These are phyloP conservation scores for Picea abies DNA, from an alignment of 83 land plant genomes.

Conservation along the genomic window DNA sequence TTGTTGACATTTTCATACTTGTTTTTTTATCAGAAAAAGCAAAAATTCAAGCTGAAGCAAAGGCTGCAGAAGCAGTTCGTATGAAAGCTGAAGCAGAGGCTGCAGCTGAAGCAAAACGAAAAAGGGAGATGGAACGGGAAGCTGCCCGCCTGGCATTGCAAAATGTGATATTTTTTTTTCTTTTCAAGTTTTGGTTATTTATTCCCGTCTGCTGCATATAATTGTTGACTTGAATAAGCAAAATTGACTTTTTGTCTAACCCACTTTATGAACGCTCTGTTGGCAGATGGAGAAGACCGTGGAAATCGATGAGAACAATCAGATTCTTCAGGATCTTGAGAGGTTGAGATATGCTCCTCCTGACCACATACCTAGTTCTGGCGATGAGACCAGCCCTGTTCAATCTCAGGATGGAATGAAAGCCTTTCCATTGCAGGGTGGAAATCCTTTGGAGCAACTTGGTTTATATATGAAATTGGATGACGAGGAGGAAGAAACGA, in stretches of 20 bases:
- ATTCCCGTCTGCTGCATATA: background rate
- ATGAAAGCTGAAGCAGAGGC: constrained; percentile 59
- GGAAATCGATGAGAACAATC: constrained; percentile 58
- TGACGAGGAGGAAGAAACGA: constrained; percentile 30
- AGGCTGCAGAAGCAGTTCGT: constrained; percentile 56
- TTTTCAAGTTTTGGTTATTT: background rate
- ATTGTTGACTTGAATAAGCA: background rate
- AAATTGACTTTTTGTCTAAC: background rate
- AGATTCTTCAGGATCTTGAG: constrained; percentile 66
- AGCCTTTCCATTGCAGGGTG: constrained; percentile 1
- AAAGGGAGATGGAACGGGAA: constrained; percentile 60
- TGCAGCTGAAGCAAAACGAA: constrained; percentile 50
- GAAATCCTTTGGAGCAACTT: constrained; percentile 56
- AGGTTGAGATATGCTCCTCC: constrained; percentile 59
- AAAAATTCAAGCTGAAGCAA: constrained; percentile 74
- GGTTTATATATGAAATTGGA: constrained; percentile 70
- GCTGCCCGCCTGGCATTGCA: constrained; percentile 66
- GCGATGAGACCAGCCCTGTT: constrained; percentile 56
- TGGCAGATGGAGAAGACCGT: constrained; percentile 80
- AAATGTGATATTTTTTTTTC: constrained; percentile 25
- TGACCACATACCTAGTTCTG: constrained; percentile 49
- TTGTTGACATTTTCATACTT: background rate
- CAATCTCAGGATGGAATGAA: constrained; percentile 30
- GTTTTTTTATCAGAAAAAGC: constrained; percentile 64
- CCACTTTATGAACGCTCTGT: background rate